A percentile compares a stretch with the other conserved stretches of the same genome.
phyloP scores from a whole-genome alignment of 768 basidiomycete species.

The Scleroderma citrinum region DNA sequence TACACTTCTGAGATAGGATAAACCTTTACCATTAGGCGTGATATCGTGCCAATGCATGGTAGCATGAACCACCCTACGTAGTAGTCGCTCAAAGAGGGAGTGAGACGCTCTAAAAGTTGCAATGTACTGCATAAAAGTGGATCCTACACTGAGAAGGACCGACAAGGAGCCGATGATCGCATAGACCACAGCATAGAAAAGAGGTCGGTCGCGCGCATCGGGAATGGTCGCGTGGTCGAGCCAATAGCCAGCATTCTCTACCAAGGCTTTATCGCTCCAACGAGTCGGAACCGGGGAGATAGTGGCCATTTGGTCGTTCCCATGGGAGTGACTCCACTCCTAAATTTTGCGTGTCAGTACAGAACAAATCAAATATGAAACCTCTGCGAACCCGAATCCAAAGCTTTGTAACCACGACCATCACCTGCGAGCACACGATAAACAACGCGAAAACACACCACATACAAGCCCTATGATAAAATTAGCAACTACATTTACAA shows the following conservation, averaged over 20 bases:
- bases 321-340: slow-evolving; percentile 27
- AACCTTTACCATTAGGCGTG: slow-evolving; percentile 60
- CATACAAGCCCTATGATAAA: slow-evolving; percentile 24
- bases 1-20: background rate
- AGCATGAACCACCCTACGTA: slow-evolving; percentile 68
- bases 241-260: background rate
- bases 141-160: slow-evolving; percentile 41
- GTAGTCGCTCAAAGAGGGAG: slow-evolving; percentile 42
- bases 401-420: slow-evolving; percentile 25
- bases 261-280: too few relatives aligned
- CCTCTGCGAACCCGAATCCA: slow-evolving; percentile 25
- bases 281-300: too few relatives aligned
- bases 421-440: slow-evolving; percentile 19
- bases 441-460: slow-evolving; percentile 18
- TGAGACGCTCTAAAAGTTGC: slow-evolving; percentile 38
- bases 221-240: slow-evolving; percentile 31
- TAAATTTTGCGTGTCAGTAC: slow-evolving; percentile 4
- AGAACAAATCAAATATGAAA: background rate
- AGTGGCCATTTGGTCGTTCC: background rate
- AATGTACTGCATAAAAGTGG: slow-evolving; percentile 52
- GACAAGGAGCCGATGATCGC: slow-evolving; percentile 51
- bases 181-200: slow-evolving; percentile 70
- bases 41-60: slow-evolving; percentile 85
- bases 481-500: background rate
- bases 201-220: slow-evolving; percentile 51